Evolutionary conservation across 768 basidiomycete species (phyloP), one percentile per base, ranked within the genome.

Genomic region (Psilocybe sp.): DNA sequence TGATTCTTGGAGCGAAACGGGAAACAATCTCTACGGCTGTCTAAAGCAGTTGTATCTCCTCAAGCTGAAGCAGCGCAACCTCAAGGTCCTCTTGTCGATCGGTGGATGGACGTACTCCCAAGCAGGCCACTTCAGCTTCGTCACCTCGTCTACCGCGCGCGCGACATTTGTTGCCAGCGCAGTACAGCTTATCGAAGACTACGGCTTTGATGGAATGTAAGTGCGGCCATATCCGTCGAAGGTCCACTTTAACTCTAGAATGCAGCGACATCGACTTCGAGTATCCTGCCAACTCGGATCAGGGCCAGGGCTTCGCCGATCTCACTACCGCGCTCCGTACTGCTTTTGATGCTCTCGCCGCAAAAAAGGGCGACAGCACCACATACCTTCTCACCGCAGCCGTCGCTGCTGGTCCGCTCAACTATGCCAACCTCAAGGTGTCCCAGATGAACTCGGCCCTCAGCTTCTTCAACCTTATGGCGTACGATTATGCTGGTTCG

Each of bases 381-480:
- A 76, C 84, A 1, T 89, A 87, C 54, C 72, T 79, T 48, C 56
- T 89, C 47, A 80, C 82, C 19, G 78, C 76, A 12, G 84, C 85
- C 10, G 84, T 84, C 38, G 72, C 84, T 6, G 84, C 84, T 41
- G 90, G 88, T 16, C 52, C 75, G 1, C 67, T 68, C 4, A 80
- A 86, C 58, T 82, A 86, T 52, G 72, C 71, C 39, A 76, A 79
- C 53, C 73, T 87, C 14, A 71, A 75, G 4, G 71, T 91, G 14
- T 61, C 76, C 6, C 78, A 83, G 55, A 84, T 92, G 82, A 77
- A 89, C 59, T 58, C 60, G 14, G 83, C 80, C 6, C 62, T 93
- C 44, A 77, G 72, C 40, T 88, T 82, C 69, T 92, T 89, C 89
- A 90, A 92, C 60, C 64, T 92, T 46, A 92, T 92, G 90, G 82